Conservation (phyloP, 139 green algal species). For the Closterium sp. region DNA sequence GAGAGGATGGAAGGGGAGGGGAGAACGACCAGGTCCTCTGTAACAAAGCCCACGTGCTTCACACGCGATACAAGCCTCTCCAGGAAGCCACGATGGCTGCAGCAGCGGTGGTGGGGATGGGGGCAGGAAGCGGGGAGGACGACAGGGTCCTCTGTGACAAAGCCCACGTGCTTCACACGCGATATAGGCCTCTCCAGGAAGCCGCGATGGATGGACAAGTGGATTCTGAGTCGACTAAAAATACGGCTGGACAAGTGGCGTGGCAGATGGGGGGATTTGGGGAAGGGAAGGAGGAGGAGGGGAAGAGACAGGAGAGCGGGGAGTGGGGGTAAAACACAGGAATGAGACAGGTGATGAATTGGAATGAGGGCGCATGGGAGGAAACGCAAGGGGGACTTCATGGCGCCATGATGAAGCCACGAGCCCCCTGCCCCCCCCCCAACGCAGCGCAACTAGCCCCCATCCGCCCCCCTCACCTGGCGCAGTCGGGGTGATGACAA, state of each 20-base stretch:
- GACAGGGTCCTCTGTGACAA: not conserved
- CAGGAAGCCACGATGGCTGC: not conserved
- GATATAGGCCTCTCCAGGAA: not conserved
- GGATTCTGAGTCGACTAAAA: no score
- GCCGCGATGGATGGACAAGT: not conserved
- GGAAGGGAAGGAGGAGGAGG: not conserved
- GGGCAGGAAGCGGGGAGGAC: not conserved
- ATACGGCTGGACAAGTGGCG: not conserved
- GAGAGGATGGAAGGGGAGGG: no score
- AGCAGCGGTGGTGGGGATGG: no score
- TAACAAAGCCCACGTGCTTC: not conserved
- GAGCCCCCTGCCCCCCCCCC: no score
- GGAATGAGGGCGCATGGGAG: no score
- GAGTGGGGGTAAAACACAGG: no score
- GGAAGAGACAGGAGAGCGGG: no score
- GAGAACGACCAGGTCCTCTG: not conserved
- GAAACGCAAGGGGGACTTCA: no score
- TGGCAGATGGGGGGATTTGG: not conserved
- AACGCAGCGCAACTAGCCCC: no score
- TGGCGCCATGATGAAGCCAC: no score
- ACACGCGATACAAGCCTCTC: not conserved
- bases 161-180: not conserved
- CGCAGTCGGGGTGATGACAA: not conserved
- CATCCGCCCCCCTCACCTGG: not conserved
- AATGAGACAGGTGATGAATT: no score